A percentile compares a stretch with the other conserved stretches of the same genome.
Evolutionary conservation across 345 rosid species (phyloP).

Genomic region (Raphanus sativus): DNA sequence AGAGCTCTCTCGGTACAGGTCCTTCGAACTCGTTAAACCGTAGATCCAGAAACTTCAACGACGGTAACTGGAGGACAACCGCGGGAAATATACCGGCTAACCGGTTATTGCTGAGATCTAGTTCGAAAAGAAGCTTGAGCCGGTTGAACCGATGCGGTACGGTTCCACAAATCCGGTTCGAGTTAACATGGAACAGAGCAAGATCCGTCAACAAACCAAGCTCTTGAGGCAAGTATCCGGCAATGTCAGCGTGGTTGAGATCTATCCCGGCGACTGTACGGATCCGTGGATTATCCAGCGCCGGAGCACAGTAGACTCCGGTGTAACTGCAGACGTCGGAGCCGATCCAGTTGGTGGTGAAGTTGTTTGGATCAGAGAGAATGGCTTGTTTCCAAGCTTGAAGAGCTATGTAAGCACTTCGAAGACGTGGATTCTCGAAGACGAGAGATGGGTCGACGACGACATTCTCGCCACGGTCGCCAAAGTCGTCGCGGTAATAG

Average conservation of each 20-base stretch:
- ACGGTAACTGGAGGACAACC: slow-evolving; percentile 53
- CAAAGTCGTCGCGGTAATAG: slow-evolving; percentile 75
- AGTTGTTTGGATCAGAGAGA: slow-evolving; percentile 69
- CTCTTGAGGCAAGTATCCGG: slow-evolving; percentile 77
- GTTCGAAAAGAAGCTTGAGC: slow-evolving; percentile 56
- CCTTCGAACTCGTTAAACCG: slow-evolving; percentile 87
- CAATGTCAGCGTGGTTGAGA: slow-evolving; percentile 84
- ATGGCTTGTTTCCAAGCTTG: slow-evolving; percentile 93
- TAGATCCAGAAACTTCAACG: slow-evolving; percentile 72
- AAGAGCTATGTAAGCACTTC: slow-evolving; percentile 70
- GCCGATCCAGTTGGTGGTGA: slow-evolving; percentile 63
- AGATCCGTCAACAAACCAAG: slow-evolving; percentile 76
- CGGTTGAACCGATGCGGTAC: slow-evolving; percentile 61
- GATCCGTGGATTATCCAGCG: slow-evolving; percentile 55
- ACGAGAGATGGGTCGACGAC: slow-evolving; percentile 63
- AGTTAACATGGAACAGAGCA: slow-evolving; percentile 78
- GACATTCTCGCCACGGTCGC: slow-evolving; percentile 81
- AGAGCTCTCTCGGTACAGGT: slow-evolving; percentile 64
- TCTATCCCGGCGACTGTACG: slow-evolving; percentile 81
- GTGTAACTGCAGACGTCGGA: slow-evolving; percentile 60
- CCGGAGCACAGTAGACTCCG: slow-evolving; percentile 60
- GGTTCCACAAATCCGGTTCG: slow-evolving; percentile 81
- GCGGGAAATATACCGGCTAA: slow-evolving; percentile 71
- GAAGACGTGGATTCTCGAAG: slow-evolving; percentile 60
- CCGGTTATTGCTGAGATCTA: slow-evolving; percentile 84